Percentiles rank a stretch among this genome's conserved stretches.
Evolutionary conservation across 495 filamentous ascomycete genomes (phyloP).

Genomic region (Penicillium argentinense): DNA sequence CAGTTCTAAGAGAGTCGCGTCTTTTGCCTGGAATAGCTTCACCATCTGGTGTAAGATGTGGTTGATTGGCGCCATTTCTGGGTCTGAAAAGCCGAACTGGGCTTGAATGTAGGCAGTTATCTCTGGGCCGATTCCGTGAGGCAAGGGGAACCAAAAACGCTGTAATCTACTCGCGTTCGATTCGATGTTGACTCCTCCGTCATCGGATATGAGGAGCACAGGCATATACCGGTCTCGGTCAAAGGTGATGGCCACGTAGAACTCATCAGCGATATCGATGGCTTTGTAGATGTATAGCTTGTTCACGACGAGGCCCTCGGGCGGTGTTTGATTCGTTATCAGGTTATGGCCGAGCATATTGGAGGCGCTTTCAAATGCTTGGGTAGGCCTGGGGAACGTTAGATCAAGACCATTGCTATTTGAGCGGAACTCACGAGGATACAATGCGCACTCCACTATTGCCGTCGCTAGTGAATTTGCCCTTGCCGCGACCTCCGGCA

Average conservation of each 20-base stretch:
- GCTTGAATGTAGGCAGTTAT: conserved; percentile 24
- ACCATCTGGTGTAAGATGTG: conserved; percentile 28
- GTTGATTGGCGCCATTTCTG: conserved; percentile 20
- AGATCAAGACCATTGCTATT: not conserved
- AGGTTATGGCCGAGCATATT: conserved; percentile 35
- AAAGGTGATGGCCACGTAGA: conserved; percentile 34
- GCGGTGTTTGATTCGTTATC: conserved; percentile 32
- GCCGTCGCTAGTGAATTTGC: conserved; percentile 28
- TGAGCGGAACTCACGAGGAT: conserved; percentile 15
- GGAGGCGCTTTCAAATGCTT: conserved; percentile 31
- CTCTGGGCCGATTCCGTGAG: conserved; percentile 22
- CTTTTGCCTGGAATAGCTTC: conserved; percentile 30
- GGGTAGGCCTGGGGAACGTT: conserved; percentile 15
- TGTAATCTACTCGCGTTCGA: conserved; percentile 28
- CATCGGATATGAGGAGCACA: conserved; percentile 28
- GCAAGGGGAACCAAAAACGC: conserved; percentile 23
- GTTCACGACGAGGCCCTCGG: conserved; percentile 28
- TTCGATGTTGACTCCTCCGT: conserved; percentile 34
- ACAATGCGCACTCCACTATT: conserved; percentile 35
- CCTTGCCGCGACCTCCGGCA: conserved; percentile 34
- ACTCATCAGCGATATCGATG: conserved; percentile 28
- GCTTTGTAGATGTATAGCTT: conserved; percentile 37
- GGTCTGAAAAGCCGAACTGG: conserved; percentile 22
- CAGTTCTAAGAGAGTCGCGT: conserved; percentile 35
- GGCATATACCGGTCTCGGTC: conserved; percentile 31